Percentiles rank a stretch among this genome's conserved stretches.
These are phyloP conservation scores for Capillidium rhysosporum DNA, from an alignment of 371 early-diverging fungal genomes.

Conservation along the genomic window DNA sequence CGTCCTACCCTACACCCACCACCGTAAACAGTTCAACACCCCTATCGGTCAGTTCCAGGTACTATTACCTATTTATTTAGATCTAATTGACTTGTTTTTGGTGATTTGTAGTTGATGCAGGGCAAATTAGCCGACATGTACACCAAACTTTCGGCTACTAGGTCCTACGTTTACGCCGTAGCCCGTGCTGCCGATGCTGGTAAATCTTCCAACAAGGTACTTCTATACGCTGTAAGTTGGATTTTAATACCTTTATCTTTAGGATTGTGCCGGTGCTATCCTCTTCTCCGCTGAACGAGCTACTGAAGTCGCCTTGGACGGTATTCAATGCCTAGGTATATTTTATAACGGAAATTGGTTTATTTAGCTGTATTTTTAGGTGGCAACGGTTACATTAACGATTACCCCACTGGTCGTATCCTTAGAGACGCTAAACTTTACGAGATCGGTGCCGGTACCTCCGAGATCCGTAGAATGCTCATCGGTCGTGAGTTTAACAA, in stretches of 20 bases:
- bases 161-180: constrained; percentile 83
- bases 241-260: too few species aligned
- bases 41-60: constrained; percentile 83
- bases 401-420: constrained; percentile 81
- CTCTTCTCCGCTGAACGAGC: constrained; percentile 91
- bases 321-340: constrained; percentile 73
- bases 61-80: background rate
- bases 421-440: constrained; percentile 92
- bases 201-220: constrained; percentile 43
- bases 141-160: constrained; percentile 78
- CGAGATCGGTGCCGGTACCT: constrained; percentile 96
- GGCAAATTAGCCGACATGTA: constrained; percentile 95
- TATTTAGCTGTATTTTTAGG: constrained; percentile 14
- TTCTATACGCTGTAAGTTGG: too few species aligned
- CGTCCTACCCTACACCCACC: constrained; percentile 68
- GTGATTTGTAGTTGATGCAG: constrained; percentile 45
- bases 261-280: constrained; percentile 93
- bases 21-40: constrained; percentile 72
- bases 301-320: constrained; percentile 85
- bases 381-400: constrained; percentile 93
- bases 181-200: constrained; percentile 75
- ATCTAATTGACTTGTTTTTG: background rate
- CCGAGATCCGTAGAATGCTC: constrained; percentile 92
- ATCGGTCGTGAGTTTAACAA: constrained; percentile 68
- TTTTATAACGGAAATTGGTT: background rate